Percentiles rank a stretch among this genome's conserved stretches.
phyloP scores from a whole-genome alignment of 1,139 yeast species.

The Blastobotrys ciferrii region DNA sequence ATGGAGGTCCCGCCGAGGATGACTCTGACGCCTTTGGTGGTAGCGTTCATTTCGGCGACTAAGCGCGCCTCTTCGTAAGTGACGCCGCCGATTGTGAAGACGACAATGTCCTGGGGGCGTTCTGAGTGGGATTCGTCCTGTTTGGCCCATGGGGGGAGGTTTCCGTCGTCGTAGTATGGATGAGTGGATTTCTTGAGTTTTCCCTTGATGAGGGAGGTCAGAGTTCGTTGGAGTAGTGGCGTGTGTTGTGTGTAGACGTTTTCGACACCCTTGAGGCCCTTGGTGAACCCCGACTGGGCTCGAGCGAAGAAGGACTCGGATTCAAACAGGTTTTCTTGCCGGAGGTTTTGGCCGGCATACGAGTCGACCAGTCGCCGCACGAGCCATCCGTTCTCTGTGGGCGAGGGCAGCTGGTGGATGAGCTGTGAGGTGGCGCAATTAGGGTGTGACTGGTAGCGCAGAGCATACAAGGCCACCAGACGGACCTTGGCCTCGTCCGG shows the following conservation, averaged over 20 bases:
- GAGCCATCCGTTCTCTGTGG: neutral
- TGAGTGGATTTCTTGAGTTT: slow-evolving; percentile 48
- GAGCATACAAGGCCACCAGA: slow-evolving; percentile 67
- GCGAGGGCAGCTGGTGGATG: slow-evolving; percentile 22
- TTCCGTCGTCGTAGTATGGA: slow-evolving; percentile 45
- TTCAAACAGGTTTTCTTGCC: slow-evolving; percentile 48
- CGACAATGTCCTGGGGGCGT: slow-evolving; percentile 68
- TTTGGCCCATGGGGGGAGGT: slow-evolving; percentile 30
- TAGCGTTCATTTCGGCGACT: slow-evolving; percentile 65
- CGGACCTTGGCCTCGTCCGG: slow-evolving; percentile 48
- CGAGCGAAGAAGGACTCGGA: slow-evolving; percentile 42
- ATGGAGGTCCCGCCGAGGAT: slow-evolving; percentile 79
- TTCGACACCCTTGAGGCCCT: slow-evolving; percentile 48
- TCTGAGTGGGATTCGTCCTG: slow-evolving; percentile 29
- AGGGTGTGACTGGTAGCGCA: slow-evolving; percentile 57
- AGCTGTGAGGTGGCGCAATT: slow-evolving; percentile 43
- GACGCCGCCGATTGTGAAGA: slow-evolving; percentile 85
- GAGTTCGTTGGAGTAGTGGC: slow-evolving; percentile 62
- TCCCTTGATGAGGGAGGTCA: slow-evolving; percentile 51
- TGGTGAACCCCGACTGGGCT: slow-evolving; percentile 43
- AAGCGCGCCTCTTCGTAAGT: slow-evolving; percentile 90
- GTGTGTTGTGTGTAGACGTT: slow-evolving; percentile 70
- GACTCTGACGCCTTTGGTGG: slow-evolving; percentile 50
- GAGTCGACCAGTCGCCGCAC: slow-evolving; percentile 26
- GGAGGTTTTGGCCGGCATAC: slow-evolving; percentile 43